A percentile compares a stretch with the other conserved stretches of the same genome.
Evolutionary conservation across 1,284 basidiomycete genomes (phyloP).

Genomic region (Cutaneotrichosporon sp.): DNA sequence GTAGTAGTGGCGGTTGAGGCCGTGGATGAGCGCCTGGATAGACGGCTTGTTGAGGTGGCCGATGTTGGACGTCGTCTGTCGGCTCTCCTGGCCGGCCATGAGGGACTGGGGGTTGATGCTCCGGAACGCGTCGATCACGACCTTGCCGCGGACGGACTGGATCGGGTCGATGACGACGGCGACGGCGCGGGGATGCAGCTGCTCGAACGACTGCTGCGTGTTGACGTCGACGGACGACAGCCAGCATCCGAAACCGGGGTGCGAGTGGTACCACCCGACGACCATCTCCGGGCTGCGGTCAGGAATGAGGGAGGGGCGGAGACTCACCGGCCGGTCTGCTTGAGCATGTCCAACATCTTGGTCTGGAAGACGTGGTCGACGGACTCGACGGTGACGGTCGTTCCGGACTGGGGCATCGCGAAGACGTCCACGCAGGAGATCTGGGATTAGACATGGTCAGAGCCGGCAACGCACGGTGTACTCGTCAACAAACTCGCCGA

Average conservation of each 20-base stretch:
- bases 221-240: slow-evolving; percentile 98
- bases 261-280: slow-evolving; percentile 99
- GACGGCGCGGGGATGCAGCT: slow-evolving; percentile 89
- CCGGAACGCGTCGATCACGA: slow-evolving; percentile 99
- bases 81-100: slow-evolving; percentile 82
- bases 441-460: slow-evolving; percentile 21
- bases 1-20: slow-evolving; percentile 94
- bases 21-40: slow-evolving; percentile 95
- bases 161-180: slow-evolving; percentile 99
- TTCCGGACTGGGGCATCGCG: slow-evolving; percentile 99
- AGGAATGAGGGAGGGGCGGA: neutral
- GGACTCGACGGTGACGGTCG: slow-evolving; percentile 97
- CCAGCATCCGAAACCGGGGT: slow-evolving; percentile 99
- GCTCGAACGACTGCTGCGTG: slow-evolving; percentile 99
- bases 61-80: slow-evolving; percentile 97
- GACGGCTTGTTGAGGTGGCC: slow-evolving; percentile 98
- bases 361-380: slow-evolving; percentile 99
- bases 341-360: slow-evolving; percentile 99
- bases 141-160: slow-evolving; percentile 97
- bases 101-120: slow-evolving; percentile 86
- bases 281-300: slow-evolving; percentile 89
- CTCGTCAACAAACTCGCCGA: slow-evolving; percentile 98
- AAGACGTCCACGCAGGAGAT: slow-evolving; percentile 94
- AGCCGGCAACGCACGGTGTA: slow-evolving; percentile 68
- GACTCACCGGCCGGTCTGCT: slow-evolving; percentile 91